Evolutionary conservation across 345 rosid genomes (phyloP), one percentile per base, ranked within the genome.

Genomic region (Adansonia digitata): DNA sequence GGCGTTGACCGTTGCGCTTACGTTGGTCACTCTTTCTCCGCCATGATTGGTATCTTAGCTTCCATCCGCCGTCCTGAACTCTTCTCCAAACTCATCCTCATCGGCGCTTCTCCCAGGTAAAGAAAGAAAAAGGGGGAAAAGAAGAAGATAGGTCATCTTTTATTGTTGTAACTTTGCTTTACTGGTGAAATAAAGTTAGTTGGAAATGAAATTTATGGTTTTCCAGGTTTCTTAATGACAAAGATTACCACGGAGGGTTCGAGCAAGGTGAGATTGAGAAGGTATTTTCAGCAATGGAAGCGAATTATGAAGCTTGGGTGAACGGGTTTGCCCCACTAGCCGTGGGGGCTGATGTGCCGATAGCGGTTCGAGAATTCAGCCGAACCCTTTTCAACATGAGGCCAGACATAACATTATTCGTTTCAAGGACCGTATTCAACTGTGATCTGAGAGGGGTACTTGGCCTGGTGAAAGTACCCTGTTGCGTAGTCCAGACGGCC

Each of bases 321-420:
- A 84, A 74, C 5, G 97, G 98, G 3, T 88, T 77, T 27, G 98
- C 98, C 1, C 98, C 98, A 1, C 52, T 91, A 0, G 88, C 95
- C 0, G 94, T 91, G 2, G 98, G 98, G 5, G 90, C 97, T 0
- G 98, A 93, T 73, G 97, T 93, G 46, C 97, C 97, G 0, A 79
- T 77, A 2, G 98, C 97, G 45, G 95, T 93, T 24, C 84, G 91
- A 43, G 98, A 93, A 69, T 93, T 91, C 61, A 91, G 95, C 81
- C 83, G 94, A 78, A 93, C 98, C 20, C 76, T 93, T 31, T 93
- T 93, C 82, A 93, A 93, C 57, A 93, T 93, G 98, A 86, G 98
- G 40, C 98, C 98, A 0, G 97, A 93, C 82, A 93, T 93, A 18
- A 74, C 98, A 1, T 74, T 93, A 5, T 88, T 86, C 69, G 95